phyloP scores from a whole-genome alignment of 495 filamentous ascomycete species.

The Beverwykella pulmonaria region DNA sequence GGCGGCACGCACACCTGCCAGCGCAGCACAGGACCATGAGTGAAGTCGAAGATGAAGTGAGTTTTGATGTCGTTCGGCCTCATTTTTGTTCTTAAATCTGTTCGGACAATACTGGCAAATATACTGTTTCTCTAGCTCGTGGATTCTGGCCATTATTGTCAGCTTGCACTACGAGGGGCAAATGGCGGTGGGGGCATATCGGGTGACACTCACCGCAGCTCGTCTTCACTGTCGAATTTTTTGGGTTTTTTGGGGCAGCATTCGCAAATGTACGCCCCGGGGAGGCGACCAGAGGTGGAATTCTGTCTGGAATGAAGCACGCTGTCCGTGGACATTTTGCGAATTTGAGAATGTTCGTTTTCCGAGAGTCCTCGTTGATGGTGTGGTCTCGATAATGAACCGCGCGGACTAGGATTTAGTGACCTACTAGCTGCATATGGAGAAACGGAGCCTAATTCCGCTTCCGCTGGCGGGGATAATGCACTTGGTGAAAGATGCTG shows the following conservation, averaged over 20 bases:
- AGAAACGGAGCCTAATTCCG: constrained; percentile 55
- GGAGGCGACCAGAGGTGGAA: constrained; percentile 43
- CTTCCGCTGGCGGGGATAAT: constrained; percentile 66
- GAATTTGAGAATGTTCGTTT: constrained; percentile 37
- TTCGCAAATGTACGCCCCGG: constrained; percentile 77
- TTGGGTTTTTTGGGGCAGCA: constrained; percentile 99
- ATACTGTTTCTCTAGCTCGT: constrained; percentile 96
- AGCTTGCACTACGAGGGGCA: constrained; percentile 12
- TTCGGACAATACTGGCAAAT: constrained; percentile 89
- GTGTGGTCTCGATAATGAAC: constrained; percentile 38
- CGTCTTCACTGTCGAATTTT: constrained; percentile 86
- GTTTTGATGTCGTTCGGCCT: constrained; percentile 96
- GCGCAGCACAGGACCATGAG: constrained; percentile 94
- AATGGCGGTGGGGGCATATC: constrained; percentile 21
- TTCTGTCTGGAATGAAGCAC: constrained; percentile 41
- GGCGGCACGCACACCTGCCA: constrained; percentile 71
- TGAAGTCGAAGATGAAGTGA: constrained; percentile 93
- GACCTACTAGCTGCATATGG: constrained; percentile 63
- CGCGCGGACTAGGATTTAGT: constrained; percentile 62
- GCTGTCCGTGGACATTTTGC: constrained; percentile 52
- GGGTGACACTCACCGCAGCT: constrained; percentile 70
- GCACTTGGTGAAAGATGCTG: constrained; percentile 74
- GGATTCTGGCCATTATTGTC: constrained; percentile 53
- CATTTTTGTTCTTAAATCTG: constrained; percentile 99
- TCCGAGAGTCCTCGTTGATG: constrained; percentile 47